phyloP scores from a whole-genome alignment of 805 yeast genomes.

The Candida manassasensis region DNA sequence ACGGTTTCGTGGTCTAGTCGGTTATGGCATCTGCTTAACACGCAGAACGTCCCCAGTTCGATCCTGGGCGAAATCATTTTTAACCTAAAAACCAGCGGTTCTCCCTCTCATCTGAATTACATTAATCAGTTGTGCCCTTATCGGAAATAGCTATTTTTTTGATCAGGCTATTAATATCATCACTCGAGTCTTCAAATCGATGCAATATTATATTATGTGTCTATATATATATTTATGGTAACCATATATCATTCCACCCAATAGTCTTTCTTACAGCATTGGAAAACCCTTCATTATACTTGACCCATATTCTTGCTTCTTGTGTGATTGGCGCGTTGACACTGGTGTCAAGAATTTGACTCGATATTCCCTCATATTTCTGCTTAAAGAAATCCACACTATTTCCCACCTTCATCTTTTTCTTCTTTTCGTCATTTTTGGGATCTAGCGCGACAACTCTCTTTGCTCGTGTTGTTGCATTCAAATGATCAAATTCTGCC shows the following conservation, averaged over 20 bases:
- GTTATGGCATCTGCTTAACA: conserved; percentile 99
- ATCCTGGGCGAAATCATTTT: conserved; percentile 98
- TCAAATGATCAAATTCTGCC: conserved; percentile 26
- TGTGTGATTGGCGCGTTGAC: conserved; percentile 8
- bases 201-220: too few relatives aligned
- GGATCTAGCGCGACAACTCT: conserved; percentile 8
- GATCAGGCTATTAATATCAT: too few relatives aligned
- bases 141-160: too few relatives aligned
- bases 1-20: conserved; percentile 87
- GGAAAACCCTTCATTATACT: conserved; percentile 86
- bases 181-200: too few relatives aligned
- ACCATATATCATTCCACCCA: conserved; percentile 70
- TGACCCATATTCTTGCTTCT: conserved; percentile 68
- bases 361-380: conserved; percentile 30
- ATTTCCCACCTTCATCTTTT: conserved; percentile 21
- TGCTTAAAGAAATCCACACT: conserved; percentile 38
- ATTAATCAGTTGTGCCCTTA: too few relatives aligned
- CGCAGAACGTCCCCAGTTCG: conserved; percentile 99
- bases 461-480: conserved; percentile 10
- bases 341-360: conserved; percentile 14
- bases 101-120: too few relatives aligned
- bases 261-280: conserved; percentile 85
- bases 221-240: conserved; percentile 7
- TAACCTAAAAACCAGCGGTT: too few relatives aligned
- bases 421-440: conserved; percentile 11